phyloP scores from a whole-genome alignment of 2,329 filamentous ascomycete genomes.

The Ophioceras dolichostomum region DNA sequence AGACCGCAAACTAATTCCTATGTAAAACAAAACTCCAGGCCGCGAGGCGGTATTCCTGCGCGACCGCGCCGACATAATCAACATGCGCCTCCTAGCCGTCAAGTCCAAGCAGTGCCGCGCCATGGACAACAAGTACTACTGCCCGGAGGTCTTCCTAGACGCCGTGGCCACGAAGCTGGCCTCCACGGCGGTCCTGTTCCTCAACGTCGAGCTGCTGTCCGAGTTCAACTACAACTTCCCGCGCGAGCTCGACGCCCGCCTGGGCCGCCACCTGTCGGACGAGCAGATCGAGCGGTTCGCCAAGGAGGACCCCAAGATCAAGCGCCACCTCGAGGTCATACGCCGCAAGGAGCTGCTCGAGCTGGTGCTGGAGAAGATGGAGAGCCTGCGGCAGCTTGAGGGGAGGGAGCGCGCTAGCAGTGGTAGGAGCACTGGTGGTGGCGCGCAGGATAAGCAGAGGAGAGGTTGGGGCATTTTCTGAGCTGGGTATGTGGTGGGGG shows the following conservation, averaged over 20 bases:
- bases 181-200: constrained; percentile 87
- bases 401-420: constrained; percentile 45
- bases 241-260: constrained; percentile 73
- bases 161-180: constrained; percentile 92
- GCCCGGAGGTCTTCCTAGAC: constrained; percentile 95
- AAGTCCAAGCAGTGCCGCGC: constrained; percentile 82
- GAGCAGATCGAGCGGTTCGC: constrained; percentile 83
- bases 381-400: constrained; percentile 75
- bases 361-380: constrained; percentile 90
- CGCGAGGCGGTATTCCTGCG: constrained; percentile 90
- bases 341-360: constrained; percentile 85
- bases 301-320: constrained; percentile 82
- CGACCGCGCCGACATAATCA: constrained; percentile 80
- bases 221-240: constrained; percentile 99
- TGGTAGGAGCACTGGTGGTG: constrained; percentile 3
- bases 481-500: too few species aligned
- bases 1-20: not conserved
- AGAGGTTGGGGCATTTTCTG: constrained; percentile 38
- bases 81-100: constrained; percentile 76
- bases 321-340: constrained; percentile 83
- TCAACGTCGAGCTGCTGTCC: constrained; percentile 90
- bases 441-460: constrained; percentile 21
- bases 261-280: constrained; percentile 68
- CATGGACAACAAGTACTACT: constrained; percentile 87
- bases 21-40: constrained; percentile 41